A percentile compares a stretch with the other conserved stretches of the same genome.
Conservation (phyloP, 345 rosid species). For the Turnera subulata region DNA sequence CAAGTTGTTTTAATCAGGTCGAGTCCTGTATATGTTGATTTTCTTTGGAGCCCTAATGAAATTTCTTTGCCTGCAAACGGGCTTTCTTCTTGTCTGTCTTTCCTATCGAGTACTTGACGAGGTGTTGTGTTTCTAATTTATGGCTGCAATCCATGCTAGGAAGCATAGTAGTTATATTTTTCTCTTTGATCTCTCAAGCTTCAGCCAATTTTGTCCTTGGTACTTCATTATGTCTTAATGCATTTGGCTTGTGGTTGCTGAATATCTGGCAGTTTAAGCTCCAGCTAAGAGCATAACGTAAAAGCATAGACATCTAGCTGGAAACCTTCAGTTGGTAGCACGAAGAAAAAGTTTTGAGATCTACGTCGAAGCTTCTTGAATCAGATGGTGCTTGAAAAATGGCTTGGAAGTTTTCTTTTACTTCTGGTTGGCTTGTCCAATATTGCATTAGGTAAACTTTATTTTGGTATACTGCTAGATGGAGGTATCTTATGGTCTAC, state of each 20-base stretch:
- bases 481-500: too few relatives aligned
- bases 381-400: constrained; percentile 49
- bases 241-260: constrained; percentile 12
- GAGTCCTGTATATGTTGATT: too few relatives aligned
- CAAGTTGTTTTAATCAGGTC: too few relatives aligned
- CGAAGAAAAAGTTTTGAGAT: not conserved
- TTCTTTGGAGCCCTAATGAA: too few relatives aligned
- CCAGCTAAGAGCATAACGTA: constrained; percentile 8
- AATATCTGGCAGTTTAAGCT: constrained; percentile 21
- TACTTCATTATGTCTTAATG: not conserved
- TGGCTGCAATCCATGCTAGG: not conserved
- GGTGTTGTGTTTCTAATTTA: not conserved
- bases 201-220: constrained; percentile 6
- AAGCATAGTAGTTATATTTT: not conserved
- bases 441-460: constrained; percentile 44
- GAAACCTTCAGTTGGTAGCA: too few relatives aligned
- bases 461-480: too few relatives aligned
- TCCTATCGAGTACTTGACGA: too few relatives aligned
- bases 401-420: constrained; percentile 38
- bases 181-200: constrained; percentile 5
- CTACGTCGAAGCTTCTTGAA: constrained; percentile 17
- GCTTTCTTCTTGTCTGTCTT: too few relatives aligned
- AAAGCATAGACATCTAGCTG: not conserved
- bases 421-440: constrained; percentile 40
- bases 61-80: not conserved